A percentile compares a stretch with the other conserved stretches of the same genome.
These are phyloP conservation scores for Turritis glabra DNA, from an alignment of 345 rosid genomes.

Conservation along the genomic window DNA sequence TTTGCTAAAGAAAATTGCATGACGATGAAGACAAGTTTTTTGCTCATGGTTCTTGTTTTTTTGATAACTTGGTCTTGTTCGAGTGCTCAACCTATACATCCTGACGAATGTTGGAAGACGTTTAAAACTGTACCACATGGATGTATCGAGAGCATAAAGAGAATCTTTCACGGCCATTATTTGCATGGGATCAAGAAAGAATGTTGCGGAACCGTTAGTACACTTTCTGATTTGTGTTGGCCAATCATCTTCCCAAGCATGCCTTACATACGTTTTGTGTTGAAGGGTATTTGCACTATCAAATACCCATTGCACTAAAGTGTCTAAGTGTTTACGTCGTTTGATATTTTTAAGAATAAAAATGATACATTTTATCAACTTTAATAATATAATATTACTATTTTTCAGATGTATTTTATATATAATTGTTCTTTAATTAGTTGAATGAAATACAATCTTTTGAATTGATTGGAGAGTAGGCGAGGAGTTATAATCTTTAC, in stretches of 20 bases:
- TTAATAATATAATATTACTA: neutral
- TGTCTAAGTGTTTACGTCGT: neutral
- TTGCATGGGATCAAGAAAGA: constrained; percentile 1
- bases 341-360: neutral
- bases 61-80: neutral
- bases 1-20: neutral
- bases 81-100: constrained; percentile 8
- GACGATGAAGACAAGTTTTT: neutral
- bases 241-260: neutral
- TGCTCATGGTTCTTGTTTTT: neutral
- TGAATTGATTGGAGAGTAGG: too few relatives aligned
- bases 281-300: neutral
- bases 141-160: neutral
- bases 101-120: neutral
- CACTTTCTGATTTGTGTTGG: constrained; percentile 7
- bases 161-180: neutral
- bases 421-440: neutral
- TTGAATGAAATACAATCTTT: neutral
- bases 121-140: neutral
- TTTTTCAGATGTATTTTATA: neutral
- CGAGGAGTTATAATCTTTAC: too few relatives aligned
- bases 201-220: neutral
- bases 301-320: neutral
- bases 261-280: constrained; percentile 8
- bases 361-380: too few relatives aligned